Base-by-base conservation (phyloP, 257 asterid genomes). In the Solanum tarijense region DNA sequence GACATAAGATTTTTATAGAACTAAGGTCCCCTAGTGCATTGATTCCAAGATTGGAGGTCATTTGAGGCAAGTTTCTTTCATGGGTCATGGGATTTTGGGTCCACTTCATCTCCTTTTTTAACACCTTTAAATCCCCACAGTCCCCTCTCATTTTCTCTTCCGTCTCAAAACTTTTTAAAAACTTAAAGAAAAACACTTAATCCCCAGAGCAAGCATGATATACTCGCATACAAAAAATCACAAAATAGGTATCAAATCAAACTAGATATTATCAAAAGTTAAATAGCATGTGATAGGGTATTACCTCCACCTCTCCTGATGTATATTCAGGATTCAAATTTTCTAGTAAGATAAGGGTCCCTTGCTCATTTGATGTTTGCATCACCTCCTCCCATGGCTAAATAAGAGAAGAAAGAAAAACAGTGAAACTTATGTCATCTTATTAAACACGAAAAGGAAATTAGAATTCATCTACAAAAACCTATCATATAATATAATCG, bases 301-400 rank as follows among this genome's bases (percentile, higher is more conserved):
- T 89, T 89, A 95, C 99, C 99, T 94, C 96, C 23, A 95, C 98
- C 72, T 96, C 99, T 89, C 91, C 96, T 12, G 99, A 96, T 73
- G 98, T 92, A 88, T 92, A 95, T 55, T 87, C 89, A 32, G 98
- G 98, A 90, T 94, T 93, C 90, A 96, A 90, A 91, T 96, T 96
- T 90, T 90, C 93, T 83, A 96, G 93, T 87, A 94, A 89, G 89
- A 94, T 90, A 87, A 96, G 91, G 36, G 86, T 89, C 69, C 96
- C 93, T 76, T 94, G 89, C 83, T 92, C 94, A 60, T 94, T 91
- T 88, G 98, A 96, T 83, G 62, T 36, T 89, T 85, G 92, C 93
- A 93, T 87, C 90, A 89, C 91, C 84, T 91, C 92, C 91, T 92
- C 94, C 98, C 98, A 96, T 38, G 95, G 86, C 98, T 96, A 89